Percentiles rank a stretch among this genome's conserved stretches.
phyloP scores from a whole-genome alignment of 2,329 filamentous ascomycete genomes.

The Talaromyces sp. region DNA sequence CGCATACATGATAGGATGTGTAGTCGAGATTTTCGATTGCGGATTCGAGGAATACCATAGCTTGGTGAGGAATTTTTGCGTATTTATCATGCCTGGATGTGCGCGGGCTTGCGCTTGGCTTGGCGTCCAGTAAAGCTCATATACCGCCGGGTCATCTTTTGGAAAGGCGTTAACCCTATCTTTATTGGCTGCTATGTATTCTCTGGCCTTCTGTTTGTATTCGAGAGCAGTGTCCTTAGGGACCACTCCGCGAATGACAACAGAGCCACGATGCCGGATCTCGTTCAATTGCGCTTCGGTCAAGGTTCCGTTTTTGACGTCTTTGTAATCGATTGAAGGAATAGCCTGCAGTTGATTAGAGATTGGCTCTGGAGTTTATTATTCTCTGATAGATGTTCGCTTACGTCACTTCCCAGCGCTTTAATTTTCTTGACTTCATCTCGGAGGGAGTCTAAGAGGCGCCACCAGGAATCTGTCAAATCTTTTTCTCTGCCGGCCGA shows the following conservation, averaged over 20 bases:
- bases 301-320: conserved; percentile 26
- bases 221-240: conserved; percentile 59
- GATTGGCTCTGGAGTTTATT: too few species aligned
- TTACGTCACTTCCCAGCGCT: conserved; percentile 39
- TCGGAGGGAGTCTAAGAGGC: conserved; percentile 40
- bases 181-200: conserved; percentile 63
- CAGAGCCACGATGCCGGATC: conserved; percentile 58
- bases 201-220: conserved; percentile 63
- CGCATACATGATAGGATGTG: conserved; percentile 64
- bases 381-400: not conserved
- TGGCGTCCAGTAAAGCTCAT: conserved; percentile 42
- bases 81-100: conserved; percentile 60
- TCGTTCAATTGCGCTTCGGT: conserved; percentile 32
- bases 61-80: conserved; percentile 61
- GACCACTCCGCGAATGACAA: conserved; percentile 65
- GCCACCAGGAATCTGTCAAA: conserved; percentile 40
- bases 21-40: conserved; percentile 47
- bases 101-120: conserved; percentile 65
- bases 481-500: conserved; percentile 40
- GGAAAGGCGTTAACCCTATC: conserved; percentile 59
- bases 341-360: conserved; percentile 31
- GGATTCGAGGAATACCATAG: conserved; percentile 61
- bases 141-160: conserved; percentile 64
- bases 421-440: conserved; percentile 42
- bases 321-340: conserved; percentile 41